Conservation (phyloP, 805 yeast species). For the Wickerhamiella hasegawae region DNA sequence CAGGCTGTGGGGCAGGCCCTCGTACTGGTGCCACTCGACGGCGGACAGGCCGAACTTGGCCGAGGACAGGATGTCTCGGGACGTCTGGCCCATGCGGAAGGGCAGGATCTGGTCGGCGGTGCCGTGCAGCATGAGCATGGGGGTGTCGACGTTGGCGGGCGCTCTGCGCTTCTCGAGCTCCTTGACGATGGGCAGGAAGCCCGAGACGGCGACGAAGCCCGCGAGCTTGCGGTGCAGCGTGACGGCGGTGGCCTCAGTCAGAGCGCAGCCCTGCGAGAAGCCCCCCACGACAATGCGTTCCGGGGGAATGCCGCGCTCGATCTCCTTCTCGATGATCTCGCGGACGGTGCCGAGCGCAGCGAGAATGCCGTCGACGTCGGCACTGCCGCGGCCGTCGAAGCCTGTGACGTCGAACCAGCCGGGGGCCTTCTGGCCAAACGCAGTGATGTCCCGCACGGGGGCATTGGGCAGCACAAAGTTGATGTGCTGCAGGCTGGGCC, state of each 20-base stretch:
- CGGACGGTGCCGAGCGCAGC: conserved; percentile 19
- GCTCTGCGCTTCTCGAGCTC: conserved; percentile 7
- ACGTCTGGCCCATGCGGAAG: conserved; percentile 25
- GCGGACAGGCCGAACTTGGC: conserved; percentile 28
- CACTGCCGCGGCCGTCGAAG: conserved; percentile 14
- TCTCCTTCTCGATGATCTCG: conserved; percentile 19
- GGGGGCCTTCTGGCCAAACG: conserved; percentile 53
- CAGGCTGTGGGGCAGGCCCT: conserved; percentile 53
- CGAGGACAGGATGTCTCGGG: conserved; percentile 30
- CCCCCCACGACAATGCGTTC: conserved; percentile 76
- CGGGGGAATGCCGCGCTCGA: conserved; percentile 22
- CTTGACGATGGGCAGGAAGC: conserved; percentile 35
- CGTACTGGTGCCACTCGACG: conserved; percentile 36
- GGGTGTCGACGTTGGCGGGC: conserved; percentile 43
- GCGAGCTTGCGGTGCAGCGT: conserved; percentile 38
- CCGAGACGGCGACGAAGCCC: conserved; percentile 65
- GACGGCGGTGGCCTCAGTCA: conserved; percentile 31
- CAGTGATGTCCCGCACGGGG: conserved; percentile 51
- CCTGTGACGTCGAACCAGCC: conserved; percentile 70
- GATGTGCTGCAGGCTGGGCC: conserved; percentile 33
- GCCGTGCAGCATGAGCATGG: conserved; percentile 84
- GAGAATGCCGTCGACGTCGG: conserved; percentile 26
- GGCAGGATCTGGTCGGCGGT: conserved; percentile 52
- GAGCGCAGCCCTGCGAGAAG: conserved; percentile 85
- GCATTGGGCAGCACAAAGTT: conserved; percentile 88